Base-by-base conservation (phyloP, 2,329 filamentous ascomycete genomes). In the Fonsecaea nubica region DNA sequence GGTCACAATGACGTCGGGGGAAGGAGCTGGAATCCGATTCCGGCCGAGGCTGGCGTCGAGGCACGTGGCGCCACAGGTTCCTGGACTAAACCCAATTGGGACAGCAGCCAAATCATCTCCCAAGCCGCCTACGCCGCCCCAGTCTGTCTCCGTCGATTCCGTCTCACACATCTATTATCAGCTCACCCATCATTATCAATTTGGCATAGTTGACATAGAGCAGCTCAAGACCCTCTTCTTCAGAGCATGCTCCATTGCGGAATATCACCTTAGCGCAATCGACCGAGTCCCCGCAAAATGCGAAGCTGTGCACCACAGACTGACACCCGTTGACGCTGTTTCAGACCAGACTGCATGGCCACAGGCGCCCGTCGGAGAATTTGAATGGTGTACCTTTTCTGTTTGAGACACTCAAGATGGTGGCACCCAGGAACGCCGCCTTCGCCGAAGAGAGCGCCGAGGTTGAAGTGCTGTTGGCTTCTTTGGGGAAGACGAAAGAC, bases 401-500 rank as follows among this genome's bases (percentile, higher is more conserved):
- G 25, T 15, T n/a, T 15, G 32, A 30, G 15, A 15, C 42, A 38
- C 25, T 54, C 62, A 73, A 67, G 63, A 86, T 88, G 86, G 83
- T 85, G 63, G 84, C 79, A 60, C 80, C 81, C 66, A 82, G 85
- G 69, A 86, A 85, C 77, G 82, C 82, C 62, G 84, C 85, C 42
- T 86, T 86, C 76, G 86, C 86, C 40, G 87, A 90, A 79, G 87
- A 90, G 80, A 87, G 86, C 75, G 87, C 87, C 6, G 87, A 90
- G 77, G 87, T 89, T 50, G 87, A 89, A 77, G 87, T 89, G 62
- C 78, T 90, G 30, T 86, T 85, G 71, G 87, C 87, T 63, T 88
- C 88, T 72, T 87, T 98, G 69, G 92, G 96, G 74, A 98, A 97
- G 85, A 96, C 96, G 73, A 90, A 93, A 67, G 88, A 92, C 75